A percentile compares a stretch with the other conserved stretches of the same genome.
These are phyloP conservation scores for Stemphylium beticola DNA, from an alignment of 2,329 filamentous ascomycete genomes.

Conservation along the genomic window DNA sequence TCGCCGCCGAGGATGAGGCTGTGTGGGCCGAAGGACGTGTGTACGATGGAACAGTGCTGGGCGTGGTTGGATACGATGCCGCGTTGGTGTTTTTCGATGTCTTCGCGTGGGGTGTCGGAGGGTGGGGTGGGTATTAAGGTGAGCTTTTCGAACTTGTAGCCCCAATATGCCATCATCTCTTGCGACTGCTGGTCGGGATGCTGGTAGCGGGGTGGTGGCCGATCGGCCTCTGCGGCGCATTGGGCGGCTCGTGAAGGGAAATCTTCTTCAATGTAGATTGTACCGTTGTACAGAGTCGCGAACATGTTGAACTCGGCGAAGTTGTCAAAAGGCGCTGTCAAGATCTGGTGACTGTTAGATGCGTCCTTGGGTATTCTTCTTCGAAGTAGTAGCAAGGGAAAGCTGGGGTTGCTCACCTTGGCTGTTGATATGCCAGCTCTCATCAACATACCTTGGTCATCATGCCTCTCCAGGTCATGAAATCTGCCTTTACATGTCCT, in stretches of 20 bases:
- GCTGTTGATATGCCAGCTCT: background rate
- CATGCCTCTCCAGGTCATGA: conserved; percentile 97
- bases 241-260: conserved; percentile 72
- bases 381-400: conserved; percentile 15
- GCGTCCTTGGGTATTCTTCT: background rate
- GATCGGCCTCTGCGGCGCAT: conserved; percentile 54
- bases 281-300: conserved; percentile 85
- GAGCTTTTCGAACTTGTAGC: conserved; percentile 96
- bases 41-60: conserved; percentile 94
- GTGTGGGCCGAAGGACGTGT: conserved; percentile 80
- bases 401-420: conserved; percentile 23
- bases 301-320: conserved; percentile 93
- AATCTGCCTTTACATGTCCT: conserved; percentile 67
- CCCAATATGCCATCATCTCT: conserved; percentile 92
- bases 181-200: conserved; percentile 66
- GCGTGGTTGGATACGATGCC: conserved; percentile 84
- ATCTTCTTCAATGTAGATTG: conserved; percentile 87
- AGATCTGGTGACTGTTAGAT: conserved; percentile 64
- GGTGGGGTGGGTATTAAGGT: conserved; percentile 77
- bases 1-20: conserved; percentile 86
- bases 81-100: conserved; percentile 77
- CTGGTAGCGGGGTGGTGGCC: conserved; percentile 30
- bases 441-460: conserved; percentile 80
- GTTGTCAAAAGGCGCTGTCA: conserved; percentile 82
- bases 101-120: conserved; percentile 77